These are phyloP conservation scores for Suillus americanus DNA, from an alignment of 768 basidiomycete species.

Conservation along the genomic window DNA sequence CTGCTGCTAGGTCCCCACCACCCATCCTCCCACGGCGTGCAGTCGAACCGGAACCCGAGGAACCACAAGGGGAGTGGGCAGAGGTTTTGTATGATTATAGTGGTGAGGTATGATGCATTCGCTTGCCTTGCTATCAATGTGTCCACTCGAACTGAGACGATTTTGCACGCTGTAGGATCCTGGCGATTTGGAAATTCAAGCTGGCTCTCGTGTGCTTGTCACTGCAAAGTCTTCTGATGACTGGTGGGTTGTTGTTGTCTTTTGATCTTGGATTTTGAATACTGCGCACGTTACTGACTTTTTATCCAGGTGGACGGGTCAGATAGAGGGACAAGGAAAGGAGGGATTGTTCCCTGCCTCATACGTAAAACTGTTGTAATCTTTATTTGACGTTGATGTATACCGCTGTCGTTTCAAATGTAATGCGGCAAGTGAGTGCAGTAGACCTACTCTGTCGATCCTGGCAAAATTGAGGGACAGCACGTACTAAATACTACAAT, in stretches of 20 bases:
- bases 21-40: conserved; percentile 20
- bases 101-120: conserved; percentile 46
- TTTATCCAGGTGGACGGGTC: conserved; percentile 63
- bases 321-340: conserved; percentile 55
- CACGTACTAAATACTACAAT: neutral
- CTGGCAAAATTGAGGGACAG: neutral
- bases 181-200: conserved; percentile 61
- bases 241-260: conserved; percentile 49
- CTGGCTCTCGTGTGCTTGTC: conserved; percentile 59
- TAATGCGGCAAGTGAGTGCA: neutral
- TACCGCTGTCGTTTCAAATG: neutral
- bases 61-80: conserved; percentile 65
- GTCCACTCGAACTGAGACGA: neutral
- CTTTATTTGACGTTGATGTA: neutral
- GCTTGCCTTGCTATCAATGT: neutral
- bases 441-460: neutral
- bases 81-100: conserved; percentile 76
- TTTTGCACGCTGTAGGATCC: conserved; percentile 53
- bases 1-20: conserved; percentile 23
- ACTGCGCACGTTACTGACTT: conserved; percentile 9
- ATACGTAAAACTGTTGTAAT: conserved; percentile 61
- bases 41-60: conserved; percentile 31
- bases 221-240: conserved; percentile 70
- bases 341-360: conserved; percentile 67
- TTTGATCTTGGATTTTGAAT: conserved; percentile 4